These are phyloP conservation scores for Dendrostoma leiphaemia DNA, from an alignment of 2,329 filamentous ascomycete genomes.

Conservation along the genomic window DNA sequence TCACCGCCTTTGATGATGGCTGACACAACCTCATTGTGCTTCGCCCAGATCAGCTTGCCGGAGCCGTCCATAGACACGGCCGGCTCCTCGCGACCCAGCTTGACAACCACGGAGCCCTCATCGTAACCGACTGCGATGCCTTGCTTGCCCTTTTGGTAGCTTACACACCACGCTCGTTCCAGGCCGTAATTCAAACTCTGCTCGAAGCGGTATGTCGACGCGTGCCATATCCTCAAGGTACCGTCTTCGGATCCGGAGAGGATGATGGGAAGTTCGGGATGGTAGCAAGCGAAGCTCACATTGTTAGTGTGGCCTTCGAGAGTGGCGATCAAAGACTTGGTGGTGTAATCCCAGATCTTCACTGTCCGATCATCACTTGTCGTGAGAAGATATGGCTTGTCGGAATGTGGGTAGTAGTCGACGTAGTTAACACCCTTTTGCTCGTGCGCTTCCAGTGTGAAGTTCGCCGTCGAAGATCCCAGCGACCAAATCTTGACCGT, in stretches of 20 bases:
- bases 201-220: slow-evolving; percentile 94
- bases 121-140: slow-evolving; percentile 95
- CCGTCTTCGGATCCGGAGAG: slow-evolving; percentile 98
- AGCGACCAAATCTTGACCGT: slow-evolving; percentile 99
- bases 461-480: slow-evolving; percentile 90
- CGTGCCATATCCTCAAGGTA: slow-evolving; percentile 97
- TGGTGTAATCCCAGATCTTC: slow-evolving; percentile 99
- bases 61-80: slow-evolving; percentile 96
- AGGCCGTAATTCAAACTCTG: slow-evolving; percentile 95
- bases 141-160: slow-evolving; percentile 92
- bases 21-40: slow-evolving; percentile 91
- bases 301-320: slow-evolving; percentile 97
- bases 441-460: slow-evolving; percentile 95
- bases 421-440: slow-evolving; percentile 98
- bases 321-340: slow-evolving; percentile 93
- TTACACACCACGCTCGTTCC: slow-evolving; percentile 96
- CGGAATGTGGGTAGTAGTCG: slow-evolving; percentile 77
- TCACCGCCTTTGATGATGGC: slow-evolving; percentile 91
- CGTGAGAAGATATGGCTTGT: slow-evolving; percentile 86
- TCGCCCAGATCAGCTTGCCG: slow-evolving; percentile 94
- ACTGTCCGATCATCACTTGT: slow-evolving; percentile 63
- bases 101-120: slow-evolving; percentile 95
- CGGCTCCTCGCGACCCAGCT: slow-evolving; percentile 95
- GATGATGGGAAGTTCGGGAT: slow-evolving; percentile 94
- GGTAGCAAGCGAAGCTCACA: slow-evolving; percentile 96